Evolutionary conservation across 768 basidiomycete species (phyloP).

Genomic region (Piloderma croceum): DNA sequence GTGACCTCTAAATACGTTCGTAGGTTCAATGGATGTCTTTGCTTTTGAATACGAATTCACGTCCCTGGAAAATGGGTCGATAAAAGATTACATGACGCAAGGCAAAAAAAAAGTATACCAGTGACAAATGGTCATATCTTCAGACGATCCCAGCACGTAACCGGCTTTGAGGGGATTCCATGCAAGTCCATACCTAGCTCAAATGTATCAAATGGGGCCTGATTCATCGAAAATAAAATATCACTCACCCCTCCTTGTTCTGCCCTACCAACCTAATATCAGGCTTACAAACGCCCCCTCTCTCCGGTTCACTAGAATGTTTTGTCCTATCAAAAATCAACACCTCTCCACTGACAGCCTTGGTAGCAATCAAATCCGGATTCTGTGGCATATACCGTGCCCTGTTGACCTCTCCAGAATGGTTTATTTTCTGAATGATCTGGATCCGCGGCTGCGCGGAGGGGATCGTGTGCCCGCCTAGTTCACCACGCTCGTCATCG

Average conservation of each 20-base stretch:
- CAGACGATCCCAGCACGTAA: conserved; percentile 84
- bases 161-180: conserved; percentile 87
- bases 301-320: conserved; percentile 89
- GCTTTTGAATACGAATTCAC: conserved; percentile 81
- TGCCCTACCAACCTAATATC: conserved; percentile 90
- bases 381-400: conserved; percentile 99
- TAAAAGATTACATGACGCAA: background rate
- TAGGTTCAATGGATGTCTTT: conserved; percentile 77
- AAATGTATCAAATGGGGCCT: background rate
- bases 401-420: conserved; percentile 91
- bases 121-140: conserved; percentile 93
- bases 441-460: conserved; percentile 83
- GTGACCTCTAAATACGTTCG: conserved; percentile 81
- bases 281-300: conserved; percentile 78
- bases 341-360: conserved; percentile 86
- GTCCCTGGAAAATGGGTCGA: conserved; percentile 57
- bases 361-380: conserved; percentile 93
- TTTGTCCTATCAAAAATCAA: conserved; percentile 96
- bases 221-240: conserved; percentile 1
- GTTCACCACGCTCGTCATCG: conserved; percentile 89
- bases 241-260: conserved; percentile 81
- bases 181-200: conserved; percentile 76
- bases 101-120: conserved; percentile 49
- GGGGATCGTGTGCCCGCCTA: conserved; percentile 86
- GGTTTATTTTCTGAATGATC: conserved; percentile 91